phyloP scores from a whole-genome alignment of 148 eudicot species.

The Rhododendron ferrugineum region DNA sequence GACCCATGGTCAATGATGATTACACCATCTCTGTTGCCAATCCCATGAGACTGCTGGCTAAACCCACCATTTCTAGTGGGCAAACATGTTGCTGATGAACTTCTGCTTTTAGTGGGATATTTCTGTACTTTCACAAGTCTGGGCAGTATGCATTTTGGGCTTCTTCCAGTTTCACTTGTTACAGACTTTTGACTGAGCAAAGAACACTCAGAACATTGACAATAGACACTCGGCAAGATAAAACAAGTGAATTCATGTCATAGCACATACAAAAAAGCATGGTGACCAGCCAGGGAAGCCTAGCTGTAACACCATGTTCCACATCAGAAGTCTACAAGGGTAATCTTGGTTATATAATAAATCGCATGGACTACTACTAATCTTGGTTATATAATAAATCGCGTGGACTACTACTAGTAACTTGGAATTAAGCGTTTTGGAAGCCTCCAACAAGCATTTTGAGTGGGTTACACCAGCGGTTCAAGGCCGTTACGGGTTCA shows the following conservation, averaged over 20 bases:
- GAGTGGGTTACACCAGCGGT: neutral
- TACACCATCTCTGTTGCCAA: slow-evolving; percentile 63
- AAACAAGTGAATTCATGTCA: neutral
- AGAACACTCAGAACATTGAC: neutral
- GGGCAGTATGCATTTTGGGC: slow-evolving; percentile 14
- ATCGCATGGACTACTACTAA: neutral
- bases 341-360: neutral
- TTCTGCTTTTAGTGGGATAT: slow-evolving; percentile 14
- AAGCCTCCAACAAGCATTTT: neutral
- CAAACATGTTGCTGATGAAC: slow-evolving; percentile 22
- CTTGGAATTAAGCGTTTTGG: neutral
- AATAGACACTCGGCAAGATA: neutral
- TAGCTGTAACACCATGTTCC: neutral
- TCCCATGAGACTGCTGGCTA: slow-evolving; percentile 21
- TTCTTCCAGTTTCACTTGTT: slow-evolving; percentile 19
- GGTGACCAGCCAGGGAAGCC: neutral
- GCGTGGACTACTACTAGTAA: neutral
- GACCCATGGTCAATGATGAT: slow-evolving; percentile 96
- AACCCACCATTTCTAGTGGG: slow-evolving; percentile 29
- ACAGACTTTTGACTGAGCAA: slow-evolving; percentile 3
- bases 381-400: neutral
- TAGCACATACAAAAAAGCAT: neutral
- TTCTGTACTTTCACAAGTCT: slow-evolving; percentile 20
- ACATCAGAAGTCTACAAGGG: neutral
- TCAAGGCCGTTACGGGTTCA: neutral